Percentiles rank a stretch among this genome's conserved stretches.
Evolutionary conservation across 768 basidiomycete species (phyloP).

Genomic region (Rhodotorula toruloides): DNA sequence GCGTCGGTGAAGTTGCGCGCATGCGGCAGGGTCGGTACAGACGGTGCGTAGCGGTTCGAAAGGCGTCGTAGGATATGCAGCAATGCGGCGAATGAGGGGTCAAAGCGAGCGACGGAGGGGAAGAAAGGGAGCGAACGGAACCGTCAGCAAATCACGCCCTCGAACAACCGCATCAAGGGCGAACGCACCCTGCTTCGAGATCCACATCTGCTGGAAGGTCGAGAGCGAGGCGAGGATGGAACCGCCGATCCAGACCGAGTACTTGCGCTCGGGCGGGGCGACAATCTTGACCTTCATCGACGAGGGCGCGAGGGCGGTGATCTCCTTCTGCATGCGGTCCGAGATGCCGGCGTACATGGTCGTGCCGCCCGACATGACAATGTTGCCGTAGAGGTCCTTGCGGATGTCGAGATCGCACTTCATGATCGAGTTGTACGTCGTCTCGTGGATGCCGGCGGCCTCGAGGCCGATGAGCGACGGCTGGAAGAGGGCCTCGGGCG

Average conservation of each 20-base stretch:
- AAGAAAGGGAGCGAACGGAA: no score
- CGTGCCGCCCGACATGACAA: conserved; percentile 82
- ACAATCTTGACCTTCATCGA: conserved; percentile 94
- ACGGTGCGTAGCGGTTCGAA: no score
- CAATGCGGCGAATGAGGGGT: no score
- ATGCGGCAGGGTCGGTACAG: no score
- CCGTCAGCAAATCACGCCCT: background rate
- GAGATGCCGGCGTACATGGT: conserved; percentile 94
- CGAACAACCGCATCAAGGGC: background rate
- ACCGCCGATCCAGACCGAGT: conserved; percentile 70
- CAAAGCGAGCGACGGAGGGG: background rate
- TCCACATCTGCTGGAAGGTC: conserved; percentile 97
- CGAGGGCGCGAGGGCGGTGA: conserved; percentile 73
- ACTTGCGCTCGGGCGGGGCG: conserved; percentile 87
- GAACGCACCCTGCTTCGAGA: conserved; percentile 56
- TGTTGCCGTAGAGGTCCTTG: conserved; percentile 67
- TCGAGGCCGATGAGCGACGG: conserved; percentile 71
- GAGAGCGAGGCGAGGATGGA: conserved; percentile 67
- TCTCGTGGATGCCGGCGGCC: conserved; percentile 86
- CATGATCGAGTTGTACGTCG: conserved; percentile 78
- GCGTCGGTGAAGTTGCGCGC: no score
- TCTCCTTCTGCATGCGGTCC: conserved; percentile 92
- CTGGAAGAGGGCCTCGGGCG: conserved; percentile 62
- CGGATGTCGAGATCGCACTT: conserved; percentile 80
- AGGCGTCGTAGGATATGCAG: no score